Evolutionary conservation across 2,329 filamentous ascomycete species (phyloP).

Genomic region (Myriosclerotinia scirpicola): DNA sequence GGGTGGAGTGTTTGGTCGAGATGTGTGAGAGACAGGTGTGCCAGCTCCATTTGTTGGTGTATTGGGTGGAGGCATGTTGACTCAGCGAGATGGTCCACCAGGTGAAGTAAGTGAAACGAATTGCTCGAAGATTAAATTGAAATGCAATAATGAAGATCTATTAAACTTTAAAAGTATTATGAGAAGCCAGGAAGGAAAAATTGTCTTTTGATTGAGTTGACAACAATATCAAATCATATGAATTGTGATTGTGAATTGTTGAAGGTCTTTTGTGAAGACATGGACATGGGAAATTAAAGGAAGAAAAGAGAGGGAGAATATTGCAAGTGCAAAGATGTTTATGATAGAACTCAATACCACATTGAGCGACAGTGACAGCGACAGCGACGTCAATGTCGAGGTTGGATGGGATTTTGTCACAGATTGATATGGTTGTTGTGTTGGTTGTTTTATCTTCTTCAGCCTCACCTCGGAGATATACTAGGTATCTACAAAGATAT

Average conservation of each 20-base stretch:
- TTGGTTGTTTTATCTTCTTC: not conserved
- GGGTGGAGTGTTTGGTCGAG: constrained; percentile 10
- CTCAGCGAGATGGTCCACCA: constrained; percentile 10
- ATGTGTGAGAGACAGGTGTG: constrained; percentile 16
- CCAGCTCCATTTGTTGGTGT: constrained; percentile 22
- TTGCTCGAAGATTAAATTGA: not conserved
- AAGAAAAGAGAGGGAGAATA: not conserved
- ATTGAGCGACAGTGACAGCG: too few species aligned
- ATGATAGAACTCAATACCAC: not conserved
- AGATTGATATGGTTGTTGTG: not conserved
- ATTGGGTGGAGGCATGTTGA: constrained; percentile 28
- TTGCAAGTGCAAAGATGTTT: not conserved
- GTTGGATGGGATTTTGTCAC: not conserved
- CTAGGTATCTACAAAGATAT: too few species aligned
- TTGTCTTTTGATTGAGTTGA: too few species aligned
- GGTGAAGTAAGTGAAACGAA: not conserved
- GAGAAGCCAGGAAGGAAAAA: not conserved
- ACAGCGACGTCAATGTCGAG: not conserved
- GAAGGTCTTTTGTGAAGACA: too few species aligned
- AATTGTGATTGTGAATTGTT: too few species aligned
- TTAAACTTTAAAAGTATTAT: not conserved
- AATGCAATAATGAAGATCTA: not conserved
- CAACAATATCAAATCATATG: too few species aligned
- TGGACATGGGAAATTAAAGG: too few species aligned
- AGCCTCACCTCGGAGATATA: not conserved